These are phyloP conservation scores for Agrocybe pediades DNA, from an alignment of 768 basidiomycete species.

Conservation along the genomic window DNA sequence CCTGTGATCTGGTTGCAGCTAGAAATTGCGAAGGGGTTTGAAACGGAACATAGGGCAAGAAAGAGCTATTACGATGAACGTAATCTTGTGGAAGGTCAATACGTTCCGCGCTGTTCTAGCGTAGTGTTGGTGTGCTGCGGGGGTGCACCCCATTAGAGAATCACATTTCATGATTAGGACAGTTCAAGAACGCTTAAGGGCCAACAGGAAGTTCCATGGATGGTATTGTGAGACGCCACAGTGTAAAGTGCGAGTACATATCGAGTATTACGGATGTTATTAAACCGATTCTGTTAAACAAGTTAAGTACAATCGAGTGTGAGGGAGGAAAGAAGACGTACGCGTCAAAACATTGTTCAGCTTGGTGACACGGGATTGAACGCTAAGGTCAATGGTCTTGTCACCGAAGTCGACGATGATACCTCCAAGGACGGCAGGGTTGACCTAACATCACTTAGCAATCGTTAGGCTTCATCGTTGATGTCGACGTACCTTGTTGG, in stretches of 20 bases:
- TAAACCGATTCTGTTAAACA: constrained; percentile 40
- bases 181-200: not conserved
- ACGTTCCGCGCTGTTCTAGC: not conserved
- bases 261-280: constrained; percentile 10
- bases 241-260: constrained; percentile 15
- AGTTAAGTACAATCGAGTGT: not conserved
- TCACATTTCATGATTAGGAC: not conserved
- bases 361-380: constrained; percentile 91
- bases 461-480: not conserved
- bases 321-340: constrained; percentile 37
- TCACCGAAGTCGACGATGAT: constrained; percentile 96
- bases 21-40: not conserved
- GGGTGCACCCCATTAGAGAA: not conserved
- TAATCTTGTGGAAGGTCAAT: not conserved
- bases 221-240: constrained; percentile 14
- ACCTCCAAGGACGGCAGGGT: constrained; percentile 90
- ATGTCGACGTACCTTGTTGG: constrained; percentile 74
- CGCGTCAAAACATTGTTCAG: constrained; percentile 87
- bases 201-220: constrained; percentile 3
- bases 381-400: constrained; percentile 96
- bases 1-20: not conserved
- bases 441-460: constrained; percentile 58
- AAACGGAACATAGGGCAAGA: not conserved
- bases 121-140: not conserved
- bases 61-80: not conserved